A percentile compares a stretch with the other conserved stretches of the same genome.
Conservation (phyloP, 106 monocot species). For the Dioscorea zingiberensis region DNA sequence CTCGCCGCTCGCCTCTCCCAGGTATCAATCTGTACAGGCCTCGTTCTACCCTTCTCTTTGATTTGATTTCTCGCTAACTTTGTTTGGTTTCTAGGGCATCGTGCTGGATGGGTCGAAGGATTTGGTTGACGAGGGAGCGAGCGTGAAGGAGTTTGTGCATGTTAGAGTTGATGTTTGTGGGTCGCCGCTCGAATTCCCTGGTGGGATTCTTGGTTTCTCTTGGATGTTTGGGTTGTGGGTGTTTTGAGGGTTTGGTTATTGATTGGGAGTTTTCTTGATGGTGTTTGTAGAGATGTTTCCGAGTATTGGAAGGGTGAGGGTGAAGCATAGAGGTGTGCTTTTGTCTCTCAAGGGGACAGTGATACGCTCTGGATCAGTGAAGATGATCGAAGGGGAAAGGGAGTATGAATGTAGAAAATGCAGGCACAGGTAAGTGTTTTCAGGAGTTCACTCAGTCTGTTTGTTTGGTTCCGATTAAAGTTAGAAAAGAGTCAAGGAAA, state of each 20-base stretch:
- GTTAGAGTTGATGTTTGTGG: slow-evolving; percentile 71
- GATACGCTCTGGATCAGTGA: slow-evolving; percentile 73
- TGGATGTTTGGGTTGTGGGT: background rate
- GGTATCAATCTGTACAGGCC: slow-evolving; percentile 9
- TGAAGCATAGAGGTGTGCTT: slow-evolving; percentile 80
- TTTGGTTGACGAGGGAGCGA: slow-evolving; percentile 12
- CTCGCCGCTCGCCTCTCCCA: slow-evolving; percentile 55
- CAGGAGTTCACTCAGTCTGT: background rate
- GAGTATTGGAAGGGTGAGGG: slow-evolving; percentile 75
- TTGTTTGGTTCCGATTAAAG: background rate
- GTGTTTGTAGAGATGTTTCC: slow-evolving; percentile 67
- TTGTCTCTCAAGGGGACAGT: slow-evolving; percentile 88
- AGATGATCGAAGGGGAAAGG: slow-evolving; percentile 96
- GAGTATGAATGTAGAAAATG: slow-evolving; percentile 84
- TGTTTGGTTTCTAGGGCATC: slow-evolving; percentile 24
- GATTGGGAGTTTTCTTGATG: background rate
- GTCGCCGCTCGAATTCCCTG: slow-evolving; percentile 83
- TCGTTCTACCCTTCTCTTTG: background rate
- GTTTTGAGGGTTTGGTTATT: background rate
- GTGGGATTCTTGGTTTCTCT: slow-evolving; percentile 20
- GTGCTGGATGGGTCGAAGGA: slow-evolving; percentile 37
- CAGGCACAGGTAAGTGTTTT: slow-evolving; percentile 50
- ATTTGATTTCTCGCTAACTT: background rate
- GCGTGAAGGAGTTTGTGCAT: slow-evolving; percentile 61
- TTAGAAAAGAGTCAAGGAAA: background rate